phyloP scores from a whole-genome alignment of 345 rosid genomes.

The Gossypium raimondii region DNA sequence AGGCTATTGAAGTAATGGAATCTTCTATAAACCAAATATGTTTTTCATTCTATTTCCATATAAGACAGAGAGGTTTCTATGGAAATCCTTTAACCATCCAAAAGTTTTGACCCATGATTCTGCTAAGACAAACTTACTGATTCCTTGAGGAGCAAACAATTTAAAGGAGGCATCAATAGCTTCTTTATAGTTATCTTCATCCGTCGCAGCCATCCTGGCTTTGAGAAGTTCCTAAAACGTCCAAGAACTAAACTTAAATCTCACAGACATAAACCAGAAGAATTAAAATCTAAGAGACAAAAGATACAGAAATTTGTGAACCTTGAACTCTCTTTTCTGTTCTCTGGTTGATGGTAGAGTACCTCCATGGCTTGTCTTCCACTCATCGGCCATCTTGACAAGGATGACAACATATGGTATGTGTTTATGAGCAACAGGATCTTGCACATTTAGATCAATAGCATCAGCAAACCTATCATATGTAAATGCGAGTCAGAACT shows the following conservation, averaged over 20 bases:
- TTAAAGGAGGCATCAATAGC: conserved; percentile 86
- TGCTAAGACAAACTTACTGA: conserved; percentile 55
- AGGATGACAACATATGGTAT: conserved; percentile 89
- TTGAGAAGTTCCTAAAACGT: conserved; percentile 71
- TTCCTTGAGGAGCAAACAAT: conserved; percentile 85
- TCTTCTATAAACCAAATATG: not conserved
- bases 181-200: conserved; percentile 95
- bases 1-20: not conserved
- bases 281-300: conserved; percentile 19
- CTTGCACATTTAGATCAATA: conserved; percentile 62
- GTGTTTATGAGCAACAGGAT: conserved; percentile 89
- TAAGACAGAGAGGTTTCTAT: conserved; percentile 4
- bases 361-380: conserved; percentile 70
- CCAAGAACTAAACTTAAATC: conserved; percentile 20
- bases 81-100: not conserved
- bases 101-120: conserved; percentile 13
- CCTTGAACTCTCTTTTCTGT: conserved; percentile 92
- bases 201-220: conserved; percentile 57
- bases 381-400: conserved; percentile 75
- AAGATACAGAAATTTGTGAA: conserved; percentile 19
- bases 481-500: conserved; percentile 22
- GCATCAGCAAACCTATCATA: conserved; percentile 64
- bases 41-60: conserved; percentile 11
- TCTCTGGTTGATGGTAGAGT: conserved; percentile 78
- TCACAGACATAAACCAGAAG: conserved; percentile 18